These are phyloP conservation scores for Trypanosoma vivax DNA, from an alignment of 208 protist genomes.

Conservation along the genomic window DNA sequence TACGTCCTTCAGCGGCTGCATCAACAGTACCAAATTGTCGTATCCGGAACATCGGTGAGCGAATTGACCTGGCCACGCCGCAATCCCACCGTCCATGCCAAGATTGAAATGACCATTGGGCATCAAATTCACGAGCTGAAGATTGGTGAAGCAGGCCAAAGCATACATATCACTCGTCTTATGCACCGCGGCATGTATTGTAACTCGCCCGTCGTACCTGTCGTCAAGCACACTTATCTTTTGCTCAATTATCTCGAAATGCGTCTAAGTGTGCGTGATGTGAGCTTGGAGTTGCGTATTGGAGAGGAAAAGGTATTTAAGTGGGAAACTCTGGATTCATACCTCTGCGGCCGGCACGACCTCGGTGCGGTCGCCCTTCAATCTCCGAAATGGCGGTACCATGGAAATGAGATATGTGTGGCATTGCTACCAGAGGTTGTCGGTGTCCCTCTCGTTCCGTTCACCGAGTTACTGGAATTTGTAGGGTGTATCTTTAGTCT, in stretches of 20 bases:
- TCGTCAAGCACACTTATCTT: slow-evolving; percentile 58
- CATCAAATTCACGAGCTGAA: slow-evolving; percentile 83
- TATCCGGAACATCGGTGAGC: slow-evolving; percentile 29
- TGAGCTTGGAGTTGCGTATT: slow-evolving; percentile 62
- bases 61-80: slow-evolving; percentile 30
- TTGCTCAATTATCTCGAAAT: slow-evolving; percentile 74
- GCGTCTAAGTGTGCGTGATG: slow-evolving; percentile 36
- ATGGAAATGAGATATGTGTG: slow-evolving; percentile 52
- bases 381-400: slow-evolving; percentile 25
- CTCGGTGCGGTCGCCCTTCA: slow-evolving; percentile 39
- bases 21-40: slow-evolving; percentile 83
- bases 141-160: slow-evolving; percentile 62
- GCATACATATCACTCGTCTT: slow-evolving; percentile 64
- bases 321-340: slow-evolving; percentile 74
- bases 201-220: slow-evolving; percentile 59
- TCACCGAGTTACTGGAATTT: slow-evolving; percentile 57
- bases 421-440: slow-evolving; percentile 57
- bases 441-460: slow-evolving; percentile 33
- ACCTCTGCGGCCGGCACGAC: slow-evolving; percentile 41
- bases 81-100: slow-evolving; percentile 47
- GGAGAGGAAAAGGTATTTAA: slow-evolving; percentile 49
- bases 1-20: slow-evolving; percentile 80
- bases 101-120: slow-evolving; percentile 71
- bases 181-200: slow-evolving; percentile 82
- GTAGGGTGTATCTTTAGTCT: slow-evolving; percentile 62